Conservation (phyloP, 176 grass and related monocot genomes). For the Saccharum spontaneum region DNA sequence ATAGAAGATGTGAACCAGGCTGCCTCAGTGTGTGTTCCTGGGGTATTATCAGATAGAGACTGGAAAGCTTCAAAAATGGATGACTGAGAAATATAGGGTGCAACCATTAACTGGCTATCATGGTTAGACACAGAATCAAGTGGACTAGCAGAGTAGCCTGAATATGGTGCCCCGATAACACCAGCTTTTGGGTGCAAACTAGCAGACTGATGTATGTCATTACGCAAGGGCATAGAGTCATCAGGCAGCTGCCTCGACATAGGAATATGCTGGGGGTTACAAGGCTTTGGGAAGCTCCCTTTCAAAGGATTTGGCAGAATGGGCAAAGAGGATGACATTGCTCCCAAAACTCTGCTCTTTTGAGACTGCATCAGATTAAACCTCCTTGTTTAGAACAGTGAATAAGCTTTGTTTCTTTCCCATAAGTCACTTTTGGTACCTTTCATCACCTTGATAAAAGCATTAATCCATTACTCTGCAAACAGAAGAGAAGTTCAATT, state of each 20-base stretch:
- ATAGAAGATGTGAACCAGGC: conserved; percentile 47
- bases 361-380: conserved; percentile 41
- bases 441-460: conserved; percentile 16
- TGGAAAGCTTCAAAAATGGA: conserved; percentile 36
- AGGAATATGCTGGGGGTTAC: conserved; percentile 43
- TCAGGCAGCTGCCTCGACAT: conserved; percentile 50
- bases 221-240: conserved; percentile 21
- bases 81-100: conserved; percentile 58
- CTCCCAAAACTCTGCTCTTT: conserved; percentile 37
- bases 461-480: conserved; percentile 39
- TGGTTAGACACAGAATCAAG: conserved; percentile 38
- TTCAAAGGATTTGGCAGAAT: conserved; percentile 59
- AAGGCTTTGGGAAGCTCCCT: conserved; percentile 46
- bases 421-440: conserved; percentile 36
- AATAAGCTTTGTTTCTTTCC: conserved; percentile 32
- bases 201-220: conserved; percentile 30
- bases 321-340: conserved; percentile 68
- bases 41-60: conserved; percentile 40
- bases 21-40: conserved; percentile 41
- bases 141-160: conserved; percentile 40
- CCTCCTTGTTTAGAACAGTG: conserved; percentile 32
- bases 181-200: conserved; percentile 33
- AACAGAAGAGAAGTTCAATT: conserved; percentile 20
- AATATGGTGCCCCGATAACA: conserved; percentile 44
- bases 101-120: conserved; percentile 38